Evolutionary conservation across 805 yeast genomes (phyloP), one percentile per base, ranked within the genome.

Genomic region (Starmerella gropengiesseri): DNA sequence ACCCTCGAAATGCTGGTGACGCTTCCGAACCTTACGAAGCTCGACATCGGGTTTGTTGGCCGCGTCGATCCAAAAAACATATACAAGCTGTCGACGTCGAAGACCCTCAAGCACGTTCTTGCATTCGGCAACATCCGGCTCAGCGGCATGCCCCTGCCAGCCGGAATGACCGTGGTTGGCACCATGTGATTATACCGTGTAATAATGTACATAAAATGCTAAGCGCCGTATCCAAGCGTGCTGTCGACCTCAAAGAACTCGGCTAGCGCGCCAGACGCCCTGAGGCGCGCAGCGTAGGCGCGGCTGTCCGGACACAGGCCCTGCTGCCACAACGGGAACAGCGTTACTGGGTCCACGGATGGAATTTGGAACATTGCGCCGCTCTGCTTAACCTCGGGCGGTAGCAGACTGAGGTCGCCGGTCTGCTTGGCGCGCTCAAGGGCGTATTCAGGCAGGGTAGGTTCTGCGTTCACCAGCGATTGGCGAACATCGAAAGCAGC

Each of bases 11-110:
- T 44, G 13, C 40, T 63, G 12, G 53, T 46, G 16, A 46, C 58
- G 12, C 65, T 76, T 33, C 82, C 86, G 1, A 69, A 77, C 22
- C 62, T 89, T 32, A 75, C 84, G 0, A 70, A 74, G 26, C 53
- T 83, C 14, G 91, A 89, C 58, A 56, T 77, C 12, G 93, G 96
- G 0, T 89, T 89, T 61, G 82, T 85, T 3, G 66, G 93, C 30
- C 66, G 75, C 17, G 71, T 84, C 11, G 85, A 85, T 56, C 84
- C 89, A 59, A 70, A 68, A 16, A 70, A 75, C 0, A 58, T 87
- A n/a, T 73, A 71, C 20, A 55, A 70, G 22, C 52, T 85, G 17
- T 70, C 81, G 3, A 68, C 71, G 9, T 82, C 91, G 48, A 71
- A 77, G 0, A 73, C 73, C 36, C 61, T 89, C 44, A 68, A 70